Conservation (phyloP, 2,329 filamentous ascomycete species). For the Monilinia fructicola region DNA sequence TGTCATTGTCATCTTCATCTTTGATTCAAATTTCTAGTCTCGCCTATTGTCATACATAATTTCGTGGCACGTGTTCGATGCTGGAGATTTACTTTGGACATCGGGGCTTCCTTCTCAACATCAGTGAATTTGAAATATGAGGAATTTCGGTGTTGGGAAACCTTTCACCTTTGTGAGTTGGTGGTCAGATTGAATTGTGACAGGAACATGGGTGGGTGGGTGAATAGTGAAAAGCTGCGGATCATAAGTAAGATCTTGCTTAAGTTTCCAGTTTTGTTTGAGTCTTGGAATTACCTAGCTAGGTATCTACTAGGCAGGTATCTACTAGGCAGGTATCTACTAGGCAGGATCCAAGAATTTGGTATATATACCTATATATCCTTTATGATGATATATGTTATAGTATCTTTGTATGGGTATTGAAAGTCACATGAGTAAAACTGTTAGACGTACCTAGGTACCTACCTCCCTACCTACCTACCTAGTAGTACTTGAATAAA, state of each 20-base stretch:
- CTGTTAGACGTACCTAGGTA: too few species aligned
- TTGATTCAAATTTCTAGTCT: background rate
- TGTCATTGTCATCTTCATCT: background rate
- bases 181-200: background rate
- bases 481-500: too few species aligned
- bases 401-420: rapidly evolving
- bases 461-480: too few species aligned
- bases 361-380: too few species aligned
- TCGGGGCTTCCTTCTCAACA: background rate
- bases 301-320: too few species aligned
- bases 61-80: background rate
- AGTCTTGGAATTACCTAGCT: too few species aligned
- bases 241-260: background rate
- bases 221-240: too few species aligned
- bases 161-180: background rate
- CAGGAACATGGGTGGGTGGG: background rate
- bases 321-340: too few species aligned
- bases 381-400: background rate
- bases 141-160: background rate
- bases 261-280: background rate
- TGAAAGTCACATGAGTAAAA: background rate
- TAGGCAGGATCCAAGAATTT: too few species aligned
- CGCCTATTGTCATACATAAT: background rate
- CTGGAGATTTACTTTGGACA: background rate
- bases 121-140: background rate